Evolutionary conservation across 2,329 filamentous ascomycete genomes (phyloP).

Genomic region (Plenodomus tracheiphilus): DNA sequence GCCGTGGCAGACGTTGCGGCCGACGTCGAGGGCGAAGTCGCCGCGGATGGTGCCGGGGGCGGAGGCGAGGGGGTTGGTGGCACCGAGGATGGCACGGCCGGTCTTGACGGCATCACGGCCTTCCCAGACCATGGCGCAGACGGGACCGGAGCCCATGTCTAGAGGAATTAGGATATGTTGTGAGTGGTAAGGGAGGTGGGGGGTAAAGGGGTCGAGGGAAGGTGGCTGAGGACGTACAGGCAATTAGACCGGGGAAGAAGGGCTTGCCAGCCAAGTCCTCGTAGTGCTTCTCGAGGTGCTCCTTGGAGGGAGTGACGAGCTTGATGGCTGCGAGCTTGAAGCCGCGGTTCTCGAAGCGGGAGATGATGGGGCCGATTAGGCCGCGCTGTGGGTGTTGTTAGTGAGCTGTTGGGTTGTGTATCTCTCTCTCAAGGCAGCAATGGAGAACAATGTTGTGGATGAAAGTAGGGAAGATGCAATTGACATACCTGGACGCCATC

Average conservation of each 20-base stretch:
- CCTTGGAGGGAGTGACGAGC: conserved; percentile 84
- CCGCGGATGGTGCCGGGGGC: conserved; percentile 98
- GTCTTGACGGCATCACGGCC: conserved; percentile 99
- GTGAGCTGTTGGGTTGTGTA: conserved; percentile 2
- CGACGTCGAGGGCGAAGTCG: conserved; percentile 84
- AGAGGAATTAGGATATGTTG: conserved; percentile 11
- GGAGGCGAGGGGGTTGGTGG: conserved; percentile 96
- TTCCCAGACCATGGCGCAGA: conserved; percentile 99
- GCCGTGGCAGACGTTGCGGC: conserved; percentile 99
- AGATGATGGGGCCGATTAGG: conserved; percentile 96
- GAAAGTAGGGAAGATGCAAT: background rate
- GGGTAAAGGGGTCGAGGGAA: background rate
- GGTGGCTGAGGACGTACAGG: conserved; percentile 65
- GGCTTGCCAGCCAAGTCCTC: conserved; percentile 88
- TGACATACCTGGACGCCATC: conserved; percentile 91
- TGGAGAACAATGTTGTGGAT: background rate
- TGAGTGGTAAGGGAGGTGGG: background rate
- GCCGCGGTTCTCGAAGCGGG: conserved; percentile 96
- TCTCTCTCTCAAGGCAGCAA: background rate
- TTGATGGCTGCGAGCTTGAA: conserved; percentile 99
- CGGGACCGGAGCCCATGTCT: conserved; percentile 98
- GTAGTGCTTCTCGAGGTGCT: conserved; percentile 98
- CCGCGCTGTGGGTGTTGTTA: conserved; percentile 68
- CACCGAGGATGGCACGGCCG: conserved; percentile 92
- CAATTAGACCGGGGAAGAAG: conserved; percentile 93